Percentiles rank a stretch among this genome's conserved stretches.
phyloP scores from a whole-genome alignment of 345 rosid genomes.

The Eucalyptus brandiana region DNA sequence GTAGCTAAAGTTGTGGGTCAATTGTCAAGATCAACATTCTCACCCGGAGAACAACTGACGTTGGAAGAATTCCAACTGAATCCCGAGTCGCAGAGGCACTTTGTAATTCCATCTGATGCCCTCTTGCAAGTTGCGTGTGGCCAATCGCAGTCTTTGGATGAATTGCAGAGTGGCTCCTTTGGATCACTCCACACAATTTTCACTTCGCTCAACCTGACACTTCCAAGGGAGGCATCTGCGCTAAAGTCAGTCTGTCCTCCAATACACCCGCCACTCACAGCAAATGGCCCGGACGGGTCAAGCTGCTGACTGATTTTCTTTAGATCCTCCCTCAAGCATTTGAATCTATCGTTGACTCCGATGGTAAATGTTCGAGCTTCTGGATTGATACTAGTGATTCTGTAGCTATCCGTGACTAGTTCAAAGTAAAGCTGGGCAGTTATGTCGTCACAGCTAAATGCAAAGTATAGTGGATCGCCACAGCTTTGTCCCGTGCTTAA shows the following conservation, averaged over 20 bases:
- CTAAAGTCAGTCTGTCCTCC: too few relatives aligned
- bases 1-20: neutral
- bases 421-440: too few relatives aligned
- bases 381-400: too few relatives aligned
- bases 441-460: too few relatives aligned
- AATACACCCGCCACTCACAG: too few relatives aligned
- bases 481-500: too few relatives aligned
- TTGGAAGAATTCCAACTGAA: neutral
- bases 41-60: neutral
- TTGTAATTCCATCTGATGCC: neutral
- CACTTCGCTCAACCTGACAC: accelerated
- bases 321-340: accelerated
- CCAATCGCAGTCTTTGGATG: constrained; percentile 5
- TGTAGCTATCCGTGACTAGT: accelerated
- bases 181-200: too few relatives aligned
- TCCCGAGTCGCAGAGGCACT: neutral
- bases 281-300: too few relatives aligned
- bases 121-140: neutral
- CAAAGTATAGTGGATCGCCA: too few relatives aligned
- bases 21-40: neutral
- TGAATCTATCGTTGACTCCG: accelerated
- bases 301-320: too few relatives aligned
- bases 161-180: neutral
- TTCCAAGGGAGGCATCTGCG: too few relatives aligned
- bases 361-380: too few relatives aligned